Evolutionary conservation across 768 basidiomycete species (phyloP).

Genomic region (Pleurotus tuoliensis): DNA sequence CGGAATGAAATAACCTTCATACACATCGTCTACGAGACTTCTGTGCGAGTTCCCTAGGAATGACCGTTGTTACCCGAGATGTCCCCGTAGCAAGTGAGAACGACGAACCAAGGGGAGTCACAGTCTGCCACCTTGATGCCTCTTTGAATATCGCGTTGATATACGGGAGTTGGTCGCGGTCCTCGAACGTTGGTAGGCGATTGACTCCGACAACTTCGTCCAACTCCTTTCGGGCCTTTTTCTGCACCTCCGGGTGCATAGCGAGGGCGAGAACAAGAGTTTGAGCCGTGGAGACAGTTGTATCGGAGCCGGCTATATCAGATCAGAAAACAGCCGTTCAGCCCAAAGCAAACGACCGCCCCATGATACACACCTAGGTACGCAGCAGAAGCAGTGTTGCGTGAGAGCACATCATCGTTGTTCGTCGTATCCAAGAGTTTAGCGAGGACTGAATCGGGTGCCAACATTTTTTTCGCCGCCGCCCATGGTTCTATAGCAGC

Average conservation of each 20-base stretch:
- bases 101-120: slow-evolving; percentile 11
- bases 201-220: slow-evolving; percentile 16
- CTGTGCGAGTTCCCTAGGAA: slow-evolving; percentile 26
- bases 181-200: slow-evolving; percentile 14
- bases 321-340: neutral
- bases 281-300: slow-evolving; percentile 9
- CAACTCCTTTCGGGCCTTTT: slow-evolving; percentile 16
- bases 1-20: slow-evolving; percentile 32
- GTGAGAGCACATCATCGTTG: too few relatives aligned
- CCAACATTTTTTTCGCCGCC: slow-evolving; percentile 10
- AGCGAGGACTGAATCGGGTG: neutral
- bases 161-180: slow-evolving; percentile 14
- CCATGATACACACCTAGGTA: too few relatives aligned
- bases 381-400: too few relatives aligned
- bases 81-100: neutral
- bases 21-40: slow-evolving; percentile 25
- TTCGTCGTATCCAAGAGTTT: too few relatives aligned
- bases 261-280: slow-evolving; percentile 14
- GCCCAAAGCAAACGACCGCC: too few relatives aligned
- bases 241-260: slow-evolving; percentile 14
- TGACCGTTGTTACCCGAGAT: neutral
- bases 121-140: slow-evolving; percentile 12
- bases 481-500: slow-evolving; percentile 10
- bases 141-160: slow-evolving; percentile 16
- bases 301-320: slow-evolving; percentile 10